A percentile compares a stretch with the other conserved stretches of the same genome.
Conservation (phyloP, 345 rosid genomes). For the Populus simonii region DNA sequence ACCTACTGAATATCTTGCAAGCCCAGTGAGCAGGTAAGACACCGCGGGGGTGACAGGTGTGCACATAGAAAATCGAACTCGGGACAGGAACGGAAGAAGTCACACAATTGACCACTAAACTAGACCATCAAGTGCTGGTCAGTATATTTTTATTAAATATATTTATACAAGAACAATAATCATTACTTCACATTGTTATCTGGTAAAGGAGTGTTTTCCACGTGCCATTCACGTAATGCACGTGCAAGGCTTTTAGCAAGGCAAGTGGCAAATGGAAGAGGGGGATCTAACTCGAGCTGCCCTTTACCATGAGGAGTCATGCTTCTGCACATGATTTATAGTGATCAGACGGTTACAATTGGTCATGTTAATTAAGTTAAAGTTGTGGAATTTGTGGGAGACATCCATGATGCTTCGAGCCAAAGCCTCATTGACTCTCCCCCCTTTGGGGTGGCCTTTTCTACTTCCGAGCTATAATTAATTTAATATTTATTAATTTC, state of each 20-base stretch:
- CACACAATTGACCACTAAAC: too few species aligned
- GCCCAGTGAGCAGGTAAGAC: too few species aligned
- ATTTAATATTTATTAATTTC: background rate
- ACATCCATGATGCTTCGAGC: constrained; percentile 34
- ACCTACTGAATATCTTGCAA: too few species aligned
- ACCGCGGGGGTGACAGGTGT: too few species aligned
- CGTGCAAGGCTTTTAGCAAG: background rate
- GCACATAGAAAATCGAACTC: too few species aligned
- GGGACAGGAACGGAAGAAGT: too few species aligned
- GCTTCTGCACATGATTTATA: background rate
- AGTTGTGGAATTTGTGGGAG: background rate
- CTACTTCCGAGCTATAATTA: constrained; percentile 4
- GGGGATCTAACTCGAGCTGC: background rate
- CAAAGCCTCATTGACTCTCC: constrained; percentile 12
- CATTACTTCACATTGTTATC: background rate
- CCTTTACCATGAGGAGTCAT: background rate
- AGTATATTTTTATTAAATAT: too few species aligned
- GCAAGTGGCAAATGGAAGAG: background rate
- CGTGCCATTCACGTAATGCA: background rate
- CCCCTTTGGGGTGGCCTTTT: background rate
- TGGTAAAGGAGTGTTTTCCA: background rate
- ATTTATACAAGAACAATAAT: background rate
- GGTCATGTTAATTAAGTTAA: background rate
- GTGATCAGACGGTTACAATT: background rate
- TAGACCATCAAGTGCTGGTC: too few species aligned